A percentile compares a stretch with the other conserved stretches of the same genome.
phyloP scores from a whole-genome alignment of 192 early-diverging fungal genomes.

The Neocallimastix lanati region DNA sequence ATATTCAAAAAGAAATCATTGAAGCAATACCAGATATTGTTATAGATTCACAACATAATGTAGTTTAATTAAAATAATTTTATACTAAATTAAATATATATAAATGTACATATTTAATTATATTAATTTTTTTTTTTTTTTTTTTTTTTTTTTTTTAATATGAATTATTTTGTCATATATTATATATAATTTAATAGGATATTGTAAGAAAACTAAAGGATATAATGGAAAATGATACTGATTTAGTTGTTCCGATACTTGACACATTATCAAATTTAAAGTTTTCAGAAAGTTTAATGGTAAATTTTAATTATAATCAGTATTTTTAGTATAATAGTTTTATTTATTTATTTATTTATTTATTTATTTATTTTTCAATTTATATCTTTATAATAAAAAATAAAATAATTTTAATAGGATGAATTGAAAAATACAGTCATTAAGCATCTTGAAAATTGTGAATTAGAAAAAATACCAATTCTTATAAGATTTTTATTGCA shows the following conservation, averaged over 20 bases:
- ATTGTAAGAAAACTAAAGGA: constrained; percentile 35
- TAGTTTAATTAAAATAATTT: constrained; percentile 8
- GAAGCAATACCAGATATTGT: constrained; percentile 54
- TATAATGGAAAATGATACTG: constrained; percentile 31
- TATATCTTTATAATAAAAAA: no score
- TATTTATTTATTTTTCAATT: no score
- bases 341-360: no score
- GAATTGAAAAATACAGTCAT: constrained; percentile 37
- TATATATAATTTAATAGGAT: neutral
- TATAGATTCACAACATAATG: constrained; percentile 44
- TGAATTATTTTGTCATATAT: neutral
- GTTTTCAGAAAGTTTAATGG: constrained; percentile 2
- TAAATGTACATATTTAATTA: no score
- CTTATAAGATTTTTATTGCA: constrained; percentile 57
- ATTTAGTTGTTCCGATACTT: constrained; percentile 44
- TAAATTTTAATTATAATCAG: neutral
- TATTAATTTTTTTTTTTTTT: no score
- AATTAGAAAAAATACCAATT: constrained; percentile 48
- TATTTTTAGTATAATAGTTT: no score
- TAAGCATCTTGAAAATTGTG: constrained; percentile 38
- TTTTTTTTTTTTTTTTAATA: no score
- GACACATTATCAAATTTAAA: constrained; percentile 54
- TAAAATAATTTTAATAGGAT: no score
- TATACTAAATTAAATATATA: no score
- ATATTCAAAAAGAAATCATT: constrained; percentile 57